Evolutionary conservation across 2,329 filamentous ascomycete genomes (phyloP).

Genomic region (Zarea fungicola): DNA sequence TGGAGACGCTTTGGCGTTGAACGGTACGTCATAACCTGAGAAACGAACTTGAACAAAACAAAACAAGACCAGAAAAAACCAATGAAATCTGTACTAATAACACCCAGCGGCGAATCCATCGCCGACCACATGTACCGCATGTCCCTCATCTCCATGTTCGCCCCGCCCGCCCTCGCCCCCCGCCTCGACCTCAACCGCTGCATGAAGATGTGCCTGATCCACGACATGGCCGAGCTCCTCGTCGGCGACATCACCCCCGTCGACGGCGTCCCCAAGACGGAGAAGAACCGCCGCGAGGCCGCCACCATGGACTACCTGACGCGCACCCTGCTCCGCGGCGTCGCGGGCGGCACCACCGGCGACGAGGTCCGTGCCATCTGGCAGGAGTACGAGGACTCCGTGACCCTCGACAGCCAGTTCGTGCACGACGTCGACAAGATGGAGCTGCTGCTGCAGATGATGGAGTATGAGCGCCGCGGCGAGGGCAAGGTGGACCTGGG

Average conservation of each 20-base stretch:
- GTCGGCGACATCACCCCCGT: constrained; percentile 97
- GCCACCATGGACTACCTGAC: constrained; percentile 91
- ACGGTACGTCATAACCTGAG: constrained; percentile 31
- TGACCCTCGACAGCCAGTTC: constrained; percentile 79
- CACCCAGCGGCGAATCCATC: constrained; percentile 73
- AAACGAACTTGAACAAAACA: background rate
- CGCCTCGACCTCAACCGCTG: constrained; percentile 75
- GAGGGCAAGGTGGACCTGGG: constrained; percentile 66
- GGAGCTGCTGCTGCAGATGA: constrained; percentile 89
- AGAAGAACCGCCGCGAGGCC: constrained; percentile 84
- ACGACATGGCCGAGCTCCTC: constrained; percentile 94
- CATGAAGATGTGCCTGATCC: constrained; percentile 91
- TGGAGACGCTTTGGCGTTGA: constrained; percentile 84
- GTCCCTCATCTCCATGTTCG: constrained; percentile 92
- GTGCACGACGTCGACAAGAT: constrained; percentile 98
- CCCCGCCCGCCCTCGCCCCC: constrained; percentile 65
- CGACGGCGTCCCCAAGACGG: constrained; percentile 75
- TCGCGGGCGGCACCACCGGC: constrained; percentile 68
- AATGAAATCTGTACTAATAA: background rate
- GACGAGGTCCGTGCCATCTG: constrained; percentile 72
- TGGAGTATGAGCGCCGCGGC: constrained; percentile 82
- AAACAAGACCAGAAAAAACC: background rate
- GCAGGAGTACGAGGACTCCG: constrained; percentile 89
- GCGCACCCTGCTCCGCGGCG: constrained; percentile 63
- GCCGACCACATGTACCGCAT: constrained; percentile 99